Conservation (phyloP, 768 basidiomycete genomes). For the Termitomyces sp. region DNA sequence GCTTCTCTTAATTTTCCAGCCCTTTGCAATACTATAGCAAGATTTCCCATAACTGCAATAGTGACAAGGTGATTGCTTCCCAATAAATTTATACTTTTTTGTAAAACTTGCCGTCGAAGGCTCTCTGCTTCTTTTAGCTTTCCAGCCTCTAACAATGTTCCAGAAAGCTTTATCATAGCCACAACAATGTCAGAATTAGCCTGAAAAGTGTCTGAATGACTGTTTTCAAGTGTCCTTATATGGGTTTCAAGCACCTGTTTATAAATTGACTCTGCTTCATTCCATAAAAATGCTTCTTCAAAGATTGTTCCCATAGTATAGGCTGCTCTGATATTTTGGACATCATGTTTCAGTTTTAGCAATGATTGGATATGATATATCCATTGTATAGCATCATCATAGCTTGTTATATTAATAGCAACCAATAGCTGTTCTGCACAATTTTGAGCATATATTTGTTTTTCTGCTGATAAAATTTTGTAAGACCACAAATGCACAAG, state of each 20-base stretch:
- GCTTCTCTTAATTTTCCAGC: neutral
- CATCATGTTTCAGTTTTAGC: neutral
- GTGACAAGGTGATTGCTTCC: neutral
- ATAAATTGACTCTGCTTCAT: neutral
- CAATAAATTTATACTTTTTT: too few relatives aligned
- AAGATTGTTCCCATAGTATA: neutral
- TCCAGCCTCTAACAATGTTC: neutral
- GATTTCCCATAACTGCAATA: neutral
- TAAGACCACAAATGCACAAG: neutral
- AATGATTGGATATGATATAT: neutral
- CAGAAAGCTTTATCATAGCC: neutral
- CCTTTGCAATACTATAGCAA: neutral
- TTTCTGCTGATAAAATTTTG: neutral
- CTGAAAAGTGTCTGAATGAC: neutral
- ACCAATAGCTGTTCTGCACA: neutral
- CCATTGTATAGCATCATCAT: neutral
- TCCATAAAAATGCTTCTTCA: neutral
- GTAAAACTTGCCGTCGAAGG: neutral
- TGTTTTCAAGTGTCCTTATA: neutral
- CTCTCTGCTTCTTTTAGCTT: neutral
- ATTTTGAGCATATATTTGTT: neutral
- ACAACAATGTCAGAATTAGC: neutral
- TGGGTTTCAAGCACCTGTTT: neutral
- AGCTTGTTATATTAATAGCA: neutral
- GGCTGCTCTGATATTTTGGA: neutral